Evolutionary conservation across 75 land plant species (phyloP).

Genomic region (Azolla pinnata): DNA sequence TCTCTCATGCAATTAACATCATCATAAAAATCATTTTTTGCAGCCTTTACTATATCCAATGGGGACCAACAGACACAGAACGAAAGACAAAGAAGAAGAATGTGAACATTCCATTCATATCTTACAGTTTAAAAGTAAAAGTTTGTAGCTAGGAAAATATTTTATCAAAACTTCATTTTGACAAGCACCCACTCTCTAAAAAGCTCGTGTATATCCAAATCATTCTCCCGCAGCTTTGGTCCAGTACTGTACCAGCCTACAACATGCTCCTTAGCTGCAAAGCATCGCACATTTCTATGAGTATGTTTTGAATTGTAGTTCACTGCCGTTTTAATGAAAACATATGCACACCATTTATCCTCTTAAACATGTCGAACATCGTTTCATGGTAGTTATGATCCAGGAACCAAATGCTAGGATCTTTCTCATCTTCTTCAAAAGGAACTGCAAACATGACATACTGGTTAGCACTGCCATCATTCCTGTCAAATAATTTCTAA

Average conservation of each 20-base stretch:
- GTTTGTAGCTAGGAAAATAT: background rate
- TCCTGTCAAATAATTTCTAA: too few relatives aligned
- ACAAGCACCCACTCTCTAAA: constrained; percentile 62
- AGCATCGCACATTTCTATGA: background rate
- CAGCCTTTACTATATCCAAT: too few relatives aligned
- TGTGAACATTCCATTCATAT: background rate
- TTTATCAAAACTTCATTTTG: background rate
- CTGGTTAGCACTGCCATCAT: background rate
- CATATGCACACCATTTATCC: constrained; percentile 79
- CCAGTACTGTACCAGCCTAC: constrained; percentile 99
- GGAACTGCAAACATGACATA: constrained; percentile 48
- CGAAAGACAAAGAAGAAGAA: background rate
- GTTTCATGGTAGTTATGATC: constrained; percentile 97
- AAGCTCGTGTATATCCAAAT: constrained; percentile 68
- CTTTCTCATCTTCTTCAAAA: constrained; percentile 97
- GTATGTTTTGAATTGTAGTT: too few relatives aligned
- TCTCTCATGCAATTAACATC: too few relatives aligned
- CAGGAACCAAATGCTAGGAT: constrained; percentile 96
- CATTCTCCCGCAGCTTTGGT: constrained; percentile 88
- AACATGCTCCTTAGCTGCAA: constrained; percentile 96
- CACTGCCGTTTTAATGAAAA: too few relatives aligned
- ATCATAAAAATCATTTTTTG: too few relatives aligned
- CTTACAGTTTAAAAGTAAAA: too few relatives aligned
- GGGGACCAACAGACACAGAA: background rate
- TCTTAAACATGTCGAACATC: constrained; percentile 97